phyloP scores from a whole-genome alignment of 83 land plant species.

The Isoetes engelmannii region DNA sequence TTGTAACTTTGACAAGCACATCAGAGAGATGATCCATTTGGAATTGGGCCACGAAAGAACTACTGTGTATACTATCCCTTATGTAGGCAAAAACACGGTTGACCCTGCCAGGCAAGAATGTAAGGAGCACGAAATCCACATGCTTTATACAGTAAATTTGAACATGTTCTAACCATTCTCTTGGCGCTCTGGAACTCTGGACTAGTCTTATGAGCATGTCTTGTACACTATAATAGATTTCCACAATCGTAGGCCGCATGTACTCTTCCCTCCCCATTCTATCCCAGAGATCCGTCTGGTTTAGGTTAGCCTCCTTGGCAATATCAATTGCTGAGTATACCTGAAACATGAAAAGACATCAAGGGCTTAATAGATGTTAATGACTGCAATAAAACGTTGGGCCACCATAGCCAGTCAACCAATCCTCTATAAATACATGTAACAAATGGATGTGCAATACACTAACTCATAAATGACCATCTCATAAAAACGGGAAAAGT shows the following conservation, averaged over 20 bases:
- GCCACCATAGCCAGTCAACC: too few relatives aligned
- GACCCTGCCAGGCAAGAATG: slow-evolving; percentile 46
- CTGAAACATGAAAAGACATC: slow-evolving; percentile 22
- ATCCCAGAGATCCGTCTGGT: slow-evolving; percentile 73
- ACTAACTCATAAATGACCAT: too few relatives aligned
- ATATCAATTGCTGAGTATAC: slow-evolving; percentile 69
- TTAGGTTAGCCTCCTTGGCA: slow-evolving; percentile 56
- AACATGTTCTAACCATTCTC: too few relatives aligned
- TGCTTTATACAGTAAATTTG: not conserved
- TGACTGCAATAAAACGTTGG: too few relatives aligned
- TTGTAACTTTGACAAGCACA: slow-evolving; percentile 56
- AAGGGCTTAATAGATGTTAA: too few relatives aligned
- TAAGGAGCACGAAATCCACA: slow-evolving; percentile 9
- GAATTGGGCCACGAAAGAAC: slow-evolving; percentile 37
- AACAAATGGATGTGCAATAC: too few relatives aligned
- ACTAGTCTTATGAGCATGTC: slow-evolving; percentile 42
- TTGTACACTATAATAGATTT: slow-evolving; percentile 49
- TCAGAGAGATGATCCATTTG: slow-evolving; percentile 45
- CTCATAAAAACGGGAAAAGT: too few relatives aligned
- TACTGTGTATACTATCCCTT: slow-evolving; percentile 29
- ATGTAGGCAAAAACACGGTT: slow-evolving; percentile 51
- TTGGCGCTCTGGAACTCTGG: too few relatives aligned
- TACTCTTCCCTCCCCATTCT: slow-evolving; percentile 73
- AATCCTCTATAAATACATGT: too few relatives aligned
- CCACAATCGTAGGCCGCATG: slow-evolving; percentile 78